These are phyloP conservation scores for Leishmania major DNA, from an alignment of 208 protist genomes.

Conservation along the genomic window DNA sequence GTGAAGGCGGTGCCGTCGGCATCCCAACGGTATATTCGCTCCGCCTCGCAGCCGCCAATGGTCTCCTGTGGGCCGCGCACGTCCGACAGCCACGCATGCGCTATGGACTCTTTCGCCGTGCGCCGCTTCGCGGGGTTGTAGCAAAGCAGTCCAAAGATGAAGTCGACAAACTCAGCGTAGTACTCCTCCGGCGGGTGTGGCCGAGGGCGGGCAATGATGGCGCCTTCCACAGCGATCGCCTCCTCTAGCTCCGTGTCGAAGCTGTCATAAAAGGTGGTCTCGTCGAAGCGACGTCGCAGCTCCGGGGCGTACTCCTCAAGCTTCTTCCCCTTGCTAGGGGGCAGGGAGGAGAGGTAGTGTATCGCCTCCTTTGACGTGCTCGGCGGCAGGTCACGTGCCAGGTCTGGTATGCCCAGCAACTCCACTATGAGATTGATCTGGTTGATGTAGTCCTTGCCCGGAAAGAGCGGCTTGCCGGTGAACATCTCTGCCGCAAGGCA, in stretches of 20 bases:
- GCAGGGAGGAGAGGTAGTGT: conserved; percentile 64
- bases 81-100: conserved; percentile 75
- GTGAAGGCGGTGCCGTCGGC: conserved; percentile 45
- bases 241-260: conserved; percentile 43
- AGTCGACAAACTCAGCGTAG: conserved; percentile 79
- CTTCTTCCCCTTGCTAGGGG: conserved; percentile 43
- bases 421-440: conserved; percentile 86
- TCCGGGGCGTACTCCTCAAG: conserved; percentile 59
- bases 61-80: conserved; percentile 45
- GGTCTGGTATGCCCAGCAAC: conserved; percentile 67
- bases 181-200: conserved; percentile 33
- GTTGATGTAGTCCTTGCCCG: conserved; percentile 86
- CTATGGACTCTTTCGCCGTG: conserved; percentile 93
- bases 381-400: conserved; percentile 75
- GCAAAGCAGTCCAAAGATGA: conserved; percentile 88
- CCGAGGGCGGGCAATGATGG: conserved; percentile 8
- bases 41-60: conserved; percentile 48
- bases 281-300: conserved; percentile 50
- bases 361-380: conserved; percentile 70
- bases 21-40: conserved; percentile 47
- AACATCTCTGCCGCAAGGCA: conserved; percentile 97
- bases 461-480: conserved; percentile 79
- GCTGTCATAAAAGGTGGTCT: conserved; percentile 49
- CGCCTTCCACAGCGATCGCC: conserved; percentile 7
- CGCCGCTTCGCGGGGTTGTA: conserved; percentile 95